Conservation (phyloP, 768 basidiomycete genomes). For the Hericium erinaceus region DNA sequence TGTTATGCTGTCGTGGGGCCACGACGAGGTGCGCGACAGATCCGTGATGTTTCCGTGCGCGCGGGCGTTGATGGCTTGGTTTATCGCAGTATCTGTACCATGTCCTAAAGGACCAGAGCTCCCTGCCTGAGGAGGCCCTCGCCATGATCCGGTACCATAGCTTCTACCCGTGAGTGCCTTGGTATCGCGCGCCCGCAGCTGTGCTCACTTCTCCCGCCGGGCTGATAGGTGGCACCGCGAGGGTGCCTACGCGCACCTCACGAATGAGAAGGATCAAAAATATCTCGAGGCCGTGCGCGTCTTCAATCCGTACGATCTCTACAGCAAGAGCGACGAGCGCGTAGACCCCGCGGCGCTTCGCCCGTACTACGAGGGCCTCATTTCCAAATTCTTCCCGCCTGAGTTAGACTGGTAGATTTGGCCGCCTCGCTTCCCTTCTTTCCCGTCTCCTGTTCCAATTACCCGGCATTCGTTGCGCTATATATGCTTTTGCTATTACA, state of each 20-base stretch:
- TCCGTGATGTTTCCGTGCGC: neutral
- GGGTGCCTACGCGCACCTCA: slow-evolving; percentile 73
- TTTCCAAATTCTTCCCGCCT: slow-evolving; percentile 78
- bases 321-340: slow-evolving; percentile 77
- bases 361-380: slow-evolving; percentile 78
- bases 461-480: too few relatives aligned
- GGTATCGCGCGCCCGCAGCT: neutral
- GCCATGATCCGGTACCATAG: slow-evolving; percentile 94
- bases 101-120: slow-evolving; percentile 74
- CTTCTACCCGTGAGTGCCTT: slow-evolving; percentile 66
- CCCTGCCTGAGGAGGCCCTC: slow-evolving; percentile 70
- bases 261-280: slow-evolving; percentile 56
- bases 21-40: slow-evolving; percentile 63
- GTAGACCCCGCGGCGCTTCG: slow-evolving; percentile 52
- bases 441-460: too few relatives aligned
- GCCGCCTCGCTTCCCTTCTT: too few relatives aligned
- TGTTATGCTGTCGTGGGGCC: slow-evolving; percentile 86
- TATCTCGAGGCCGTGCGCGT: slow-evolving; percentile 67
- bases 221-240: slow-evolving; percentile 73
- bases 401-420: slow-evolving; percentile 65
- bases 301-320: slow-evolving; percentile 93
- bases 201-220: neutral
- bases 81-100: slow-evolving; percentile 65
- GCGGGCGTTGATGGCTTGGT: neutral
- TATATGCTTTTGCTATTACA: too few relatives aligned